A percentile compares a stretch with the other conserved stretches of the same genome.
Evolutionary conservation across 2,329 filamentous ascomycete genomes (phyloP).

Genomic region (Colletotrichum echinochloae): DNA sequence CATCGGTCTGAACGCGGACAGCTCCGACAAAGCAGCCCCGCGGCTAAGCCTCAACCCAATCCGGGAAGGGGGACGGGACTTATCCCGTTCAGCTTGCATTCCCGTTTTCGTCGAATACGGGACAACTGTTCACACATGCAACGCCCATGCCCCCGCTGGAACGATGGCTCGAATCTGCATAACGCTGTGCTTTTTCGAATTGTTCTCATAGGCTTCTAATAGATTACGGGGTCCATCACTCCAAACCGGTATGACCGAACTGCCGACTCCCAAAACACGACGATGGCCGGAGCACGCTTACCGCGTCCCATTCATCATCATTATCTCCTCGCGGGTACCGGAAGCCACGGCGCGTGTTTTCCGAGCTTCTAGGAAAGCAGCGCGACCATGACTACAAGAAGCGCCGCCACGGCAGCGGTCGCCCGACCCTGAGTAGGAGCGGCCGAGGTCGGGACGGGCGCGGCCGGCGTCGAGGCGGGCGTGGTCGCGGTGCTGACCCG

Average conservation of each 20-base stretch:
- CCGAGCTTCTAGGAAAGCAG: neutral
- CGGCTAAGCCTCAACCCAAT: neutral
- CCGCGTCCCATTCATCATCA: neutral
- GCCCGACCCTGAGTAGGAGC: neutral
- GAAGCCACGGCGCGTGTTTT: neutral
- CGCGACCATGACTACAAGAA: neutral
- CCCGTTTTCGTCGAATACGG: neutral
- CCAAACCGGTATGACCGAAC: neutral
- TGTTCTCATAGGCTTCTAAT: neutral
- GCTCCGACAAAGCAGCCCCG: neutral
- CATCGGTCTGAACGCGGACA: neutral
- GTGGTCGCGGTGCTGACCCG: constrained; percentile 2
- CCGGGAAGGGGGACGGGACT: too few relatives aligned
- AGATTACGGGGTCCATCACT: neutral
- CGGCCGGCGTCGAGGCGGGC: neutral
- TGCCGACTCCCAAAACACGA: neutral
- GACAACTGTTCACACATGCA: neutral
- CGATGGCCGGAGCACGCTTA: neutral
- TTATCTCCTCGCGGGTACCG: neutral
- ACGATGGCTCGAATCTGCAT: neutral
- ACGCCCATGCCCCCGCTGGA: neutral
- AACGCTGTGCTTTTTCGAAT: neutral
- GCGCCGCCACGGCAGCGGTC: neutral
- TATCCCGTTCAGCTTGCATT: neutral
- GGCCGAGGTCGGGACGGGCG: neutral